These are phyloP conservation scores for Amanita pallidorosea DNA, from an alignment of 768 basidiomycete species.

Conservation along the genomic window DNA sequence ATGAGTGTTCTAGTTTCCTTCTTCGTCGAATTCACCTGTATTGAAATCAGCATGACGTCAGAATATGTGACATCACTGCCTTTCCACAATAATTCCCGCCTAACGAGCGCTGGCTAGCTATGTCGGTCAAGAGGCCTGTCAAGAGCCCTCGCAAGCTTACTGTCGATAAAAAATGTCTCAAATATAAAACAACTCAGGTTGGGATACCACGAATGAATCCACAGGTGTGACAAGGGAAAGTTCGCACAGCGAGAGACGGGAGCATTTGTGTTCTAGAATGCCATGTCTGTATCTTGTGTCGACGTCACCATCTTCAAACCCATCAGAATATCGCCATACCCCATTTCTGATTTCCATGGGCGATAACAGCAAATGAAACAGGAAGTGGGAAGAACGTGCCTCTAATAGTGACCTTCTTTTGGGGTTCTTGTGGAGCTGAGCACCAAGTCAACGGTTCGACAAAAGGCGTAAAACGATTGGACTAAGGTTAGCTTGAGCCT, in stretches of 20 bases:
- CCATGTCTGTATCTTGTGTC: not conserved
- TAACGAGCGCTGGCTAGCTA: not conserved
- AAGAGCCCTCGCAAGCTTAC: not conserved
- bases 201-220: not conserved
- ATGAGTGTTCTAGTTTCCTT: constrained; percentile 3
- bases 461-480: not conserved
- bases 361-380: not conserved
- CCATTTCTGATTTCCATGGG: not conserved
- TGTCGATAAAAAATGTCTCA: not conserved
- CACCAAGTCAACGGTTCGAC: not conserved
- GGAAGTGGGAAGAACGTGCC: not conserved
- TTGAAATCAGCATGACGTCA: constrained; percentile 5
- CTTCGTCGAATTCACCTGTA: constrained; percentile 2
- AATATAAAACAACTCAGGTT: not conserved
- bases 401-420: not conserved
- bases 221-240: not conserved
- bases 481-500: not conserved
- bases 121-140: not conserved
- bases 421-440: not conserved
- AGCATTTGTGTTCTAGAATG: too few relatives aligned
- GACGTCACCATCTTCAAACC: not conserved
- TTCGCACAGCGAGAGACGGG: not conserved
- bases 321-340: not conserved
- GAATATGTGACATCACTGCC: constrained; percentile 3
- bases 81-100: not conserved